Conservation (phyloP, 2,329 filamentous ascomycete genomes). For the Pezicula radicicola region DNA sequence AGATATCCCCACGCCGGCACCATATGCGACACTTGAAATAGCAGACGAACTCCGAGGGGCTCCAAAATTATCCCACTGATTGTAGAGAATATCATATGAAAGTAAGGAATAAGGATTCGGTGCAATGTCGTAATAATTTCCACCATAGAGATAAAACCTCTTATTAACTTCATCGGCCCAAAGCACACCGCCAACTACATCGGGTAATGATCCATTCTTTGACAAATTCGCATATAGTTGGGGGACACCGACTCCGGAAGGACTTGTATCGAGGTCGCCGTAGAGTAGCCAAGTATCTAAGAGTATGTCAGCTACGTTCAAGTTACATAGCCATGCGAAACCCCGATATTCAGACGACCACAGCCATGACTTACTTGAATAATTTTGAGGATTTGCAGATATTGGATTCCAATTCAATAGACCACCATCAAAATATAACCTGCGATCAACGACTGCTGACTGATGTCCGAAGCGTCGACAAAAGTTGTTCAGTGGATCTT, state of each 20-base stretch:
- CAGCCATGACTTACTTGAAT: slow-evolving; percentile 46
- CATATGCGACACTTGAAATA: slow-evolving; percentile 50
- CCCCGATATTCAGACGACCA: neutral
- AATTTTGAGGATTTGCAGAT: slow-evolving; percentile 44
- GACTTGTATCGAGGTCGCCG: slow-evolving; percentile 48
- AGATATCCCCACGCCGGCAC: slow-evolving; percentile 53
- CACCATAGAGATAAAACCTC: slow-evolving; percentile 60
- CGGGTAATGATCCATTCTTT: slow-evolving; percentile 56
- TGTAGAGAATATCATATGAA: slow-evolving; percentile 53
- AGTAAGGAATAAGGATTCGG: slow-evolving; percentile 49
- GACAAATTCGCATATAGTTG: slow-evolving; percentile 53
- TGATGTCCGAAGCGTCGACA: slow-evolving; percentile 56
- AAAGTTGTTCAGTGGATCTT: slow-evolving; percentile 52
- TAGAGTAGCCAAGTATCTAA: slow-evolving; percentile 53
- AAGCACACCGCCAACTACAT: slow-evolving; percentile 43
- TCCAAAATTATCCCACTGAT: slow-evolving; percentile 51
- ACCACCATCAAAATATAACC: slow-evolving; percentile 62
- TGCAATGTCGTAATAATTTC: slow-evolving; percentile 44
- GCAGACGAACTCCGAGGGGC: slow-evolving; percentile 24
- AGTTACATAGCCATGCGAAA: neutral
- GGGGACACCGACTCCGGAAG: slow-evolving; percentile 39
- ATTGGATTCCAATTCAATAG: slow-evolving; percentile 52
- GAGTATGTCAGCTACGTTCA: neutral
- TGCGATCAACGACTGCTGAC: slow-evolving; percentile 55
- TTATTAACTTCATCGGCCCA: slow-evolving; percentile 64